A percentile compares a stretch with the other conserved stretches of the same genome.
Evolutionary conservation across 2,329 filamentous ascomycete genomes (phyloP).

Genomic region (Scedosporium dehoogii): DNA sequence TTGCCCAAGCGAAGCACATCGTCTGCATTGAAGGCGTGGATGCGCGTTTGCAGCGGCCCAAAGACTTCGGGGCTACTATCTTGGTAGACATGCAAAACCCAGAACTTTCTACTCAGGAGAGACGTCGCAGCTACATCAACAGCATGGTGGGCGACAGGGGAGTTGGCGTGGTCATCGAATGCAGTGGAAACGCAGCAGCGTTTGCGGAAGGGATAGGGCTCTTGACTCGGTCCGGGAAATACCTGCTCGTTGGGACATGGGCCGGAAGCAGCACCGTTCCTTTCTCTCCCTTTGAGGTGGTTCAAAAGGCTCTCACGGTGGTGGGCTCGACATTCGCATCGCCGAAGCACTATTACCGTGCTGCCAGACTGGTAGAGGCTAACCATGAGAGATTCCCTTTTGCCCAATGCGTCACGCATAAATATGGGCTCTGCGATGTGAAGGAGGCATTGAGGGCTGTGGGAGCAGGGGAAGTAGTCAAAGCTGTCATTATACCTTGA

Average conservation of each 20-base stretch:
- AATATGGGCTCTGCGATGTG: background rate
- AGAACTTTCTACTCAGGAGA: background rate
- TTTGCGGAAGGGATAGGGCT: background rate
- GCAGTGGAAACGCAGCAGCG: background rate
- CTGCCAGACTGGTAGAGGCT: background rate
- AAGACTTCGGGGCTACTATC: background rate
- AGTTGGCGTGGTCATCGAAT: conserved; percentile 2
- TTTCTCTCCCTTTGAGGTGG: conserved; percentile 3
- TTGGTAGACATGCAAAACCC: background rate
- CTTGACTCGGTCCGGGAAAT: background rate
- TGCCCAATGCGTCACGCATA: background rate
- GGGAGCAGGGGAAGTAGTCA: background rate
- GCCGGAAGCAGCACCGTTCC: background rate
- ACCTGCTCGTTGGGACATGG: conserved; percentile 4
- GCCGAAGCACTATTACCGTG: background rate
- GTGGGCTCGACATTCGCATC: conserved; percentile 1
- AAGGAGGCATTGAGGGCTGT: conserved; percentile 1
- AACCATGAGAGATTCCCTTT: background rate
- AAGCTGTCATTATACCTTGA: conserved; percentile 4
- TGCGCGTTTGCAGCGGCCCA: background rate
- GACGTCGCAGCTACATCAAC: background rate
- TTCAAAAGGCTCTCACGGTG: background rate
- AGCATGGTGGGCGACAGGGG: background rate
- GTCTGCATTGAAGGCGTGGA: conserved; percentile 1
- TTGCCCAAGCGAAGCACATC: background rate